phyloP scores from a whole-genome alignment of 2,329 filamentous ascomycete genomes.

The Epichloe gansuensis region DNA sequence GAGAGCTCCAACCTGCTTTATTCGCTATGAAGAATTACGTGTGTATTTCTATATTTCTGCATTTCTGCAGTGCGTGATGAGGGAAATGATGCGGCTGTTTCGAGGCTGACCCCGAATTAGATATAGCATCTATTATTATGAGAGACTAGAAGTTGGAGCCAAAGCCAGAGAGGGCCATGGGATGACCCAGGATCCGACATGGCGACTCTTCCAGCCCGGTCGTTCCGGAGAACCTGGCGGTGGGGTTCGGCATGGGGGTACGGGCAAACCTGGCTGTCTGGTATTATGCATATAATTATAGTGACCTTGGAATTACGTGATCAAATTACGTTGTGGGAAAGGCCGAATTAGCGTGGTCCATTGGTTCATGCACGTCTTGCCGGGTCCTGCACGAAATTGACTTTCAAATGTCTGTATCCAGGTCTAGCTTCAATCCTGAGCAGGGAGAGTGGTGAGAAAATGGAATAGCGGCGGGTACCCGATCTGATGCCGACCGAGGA shows the following conservation, averaged over 20 bases:
- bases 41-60: constrained; percentile 35
- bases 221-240: not conserved
- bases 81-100: constrained; percentile 29
- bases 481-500: not conserved
- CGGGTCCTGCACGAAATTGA: not conserved
- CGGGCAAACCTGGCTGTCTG: too few species aligned
- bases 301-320: too few species aligned
- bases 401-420: not conserved
- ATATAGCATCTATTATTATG: constrained; percentile 26
- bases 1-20: constrained; percentile 24
- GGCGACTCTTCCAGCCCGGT: constrained; percentile 6
- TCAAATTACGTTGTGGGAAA: not conserved
- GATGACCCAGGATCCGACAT: constrained; percentile 49
- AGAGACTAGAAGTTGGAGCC: constrained; percentile 73
- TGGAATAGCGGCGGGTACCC: not conserved
- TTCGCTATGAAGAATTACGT: constrained; percentile 27
- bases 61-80: constrained; percentile 36
- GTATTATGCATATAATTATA: too few species aligned
- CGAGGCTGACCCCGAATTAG: constrained; percentile 24
- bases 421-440: not conserved
- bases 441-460: not conserved
- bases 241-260: too few species aligned
- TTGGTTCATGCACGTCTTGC: not conserved
- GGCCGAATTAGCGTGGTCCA: not conserved
- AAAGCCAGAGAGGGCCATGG: constrained; percentile 48